Evolutionary conservation across 768 basidiomycete genomes (phyloP).

Genomic region (Suillus placidus): DNA sequence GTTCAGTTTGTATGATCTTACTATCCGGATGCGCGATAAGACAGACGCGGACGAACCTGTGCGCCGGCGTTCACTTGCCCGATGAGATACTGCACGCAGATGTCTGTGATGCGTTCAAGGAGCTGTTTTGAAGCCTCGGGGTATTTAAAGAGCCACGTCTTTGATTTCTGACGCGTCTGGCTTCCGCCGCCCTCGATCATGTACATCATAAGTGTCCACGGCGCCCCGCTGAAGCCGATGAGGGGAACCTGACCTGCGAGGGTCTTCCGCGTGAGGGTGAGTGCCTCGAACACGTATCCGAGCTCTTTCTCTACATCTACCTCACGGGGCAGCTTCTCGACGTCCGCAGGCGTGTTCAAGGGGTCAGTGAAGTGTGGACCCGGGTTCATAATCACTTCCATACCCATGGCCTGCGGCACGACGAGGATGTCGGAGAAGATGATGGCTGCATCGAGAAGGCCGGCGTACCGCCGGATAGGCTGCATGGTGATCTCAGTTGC

Average conservation of each 20-base stretch:
- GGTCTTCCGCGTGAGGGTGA: slow-evolving; percentile 79
- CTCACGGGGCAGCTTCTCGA: slow-evolving; percentile 55
- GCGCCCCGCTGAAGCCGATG: slow-evolving; percentile 96
- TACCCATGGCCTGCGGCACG: slow-evolving; percentile 96
- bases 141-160: slow-evolving; percentile 92
- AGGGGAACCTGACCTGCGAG: slow-evolving; percentile 90
- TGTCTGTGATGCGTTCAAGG: slow-evolving; percentile 78
- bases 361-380: slow-evolving; percentile 89
- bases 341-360: slow-evolving; percentile 73
- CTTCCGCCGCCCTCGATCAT: slow-evolving; percentile 98
- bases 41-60: slow-evolving; percentile 61
- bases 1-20: not conserved
- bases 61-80: slow-evolving; percentile 95
- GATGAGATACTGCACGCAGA: slow-evolving; percentile 88
- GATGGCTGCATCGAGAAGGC: slow-evolving; percentile 91
- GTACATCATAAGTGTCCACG: slow-evolving; percentile 97
- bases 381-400: slow-evolving; percentile 94
- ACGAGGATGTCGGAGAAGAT: slow-evolving; percentile 99
- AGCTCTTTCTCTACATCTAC: slow-evolving; percentile 87
- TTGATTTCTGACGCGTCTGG: slow-evolving; percentile 88
- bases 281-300: slow-evolving; percentile 90
- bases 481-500: slow-evolving; percentile 91
- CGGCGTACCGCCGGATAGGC: slow-evolving; percentile 86
- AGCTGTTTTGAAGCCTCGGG: slow-evolving; percentile 83
- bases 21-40: not conserved